Base-by-base conservation (phyloP, 768 basidiomycete species). In the Naganishia vaughanmartiniae region DNA sequence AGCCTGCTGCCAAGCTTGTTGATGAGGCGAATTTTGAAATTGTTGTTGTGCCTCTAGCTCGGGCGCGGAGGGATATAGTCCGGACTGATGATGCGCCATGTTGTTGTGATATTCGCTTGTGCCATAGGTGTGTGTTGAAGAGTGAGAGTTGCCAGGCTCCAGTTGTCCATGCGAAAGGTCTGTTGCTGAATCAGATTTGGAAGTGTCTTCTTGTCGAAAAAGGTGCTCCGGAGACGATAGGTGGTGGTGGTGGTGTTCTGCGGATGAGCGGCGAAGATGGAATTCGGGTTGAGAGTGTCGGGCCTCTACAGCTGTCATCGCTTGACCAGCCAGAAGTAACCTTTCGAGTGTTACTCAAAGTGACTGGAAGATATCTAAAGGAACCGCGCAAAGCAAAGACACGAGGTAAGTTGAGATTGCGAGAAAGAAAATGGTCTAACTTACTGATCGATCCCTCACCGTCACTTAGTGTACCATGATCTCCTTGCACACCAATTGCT, bases 1-100 rank as follows among this genome's bases (percentile, higher is more conserved):
- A 19, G 60, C 60, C 21, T 24, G 36, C 33, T 63, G 60, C 60
- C 60, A 63, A 24, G 60, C 60, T 45, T 63, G 39, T 45, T 63
- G 60, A 45, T 42, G 26, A 7, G 42, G 11, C 36, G 60, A 2
- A n/a, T 63, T 34, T 39, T 58, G 57, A 19, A 36, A 36, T 7
- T 24, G 33, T 26, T 19, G 60, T 26, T 42, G 60, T 28, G 39
- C 24, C n/a, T 46, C 36, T 63, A 6, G 26, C 1, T 63, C n/a
- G 12, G n/a, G 60, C 24, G 21, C 9, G 6, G 24, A 28, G 10
- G 21, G 36, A 17, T 36, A 45, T n/a, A 30, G 30, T 26, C 42
- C n/a, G 36, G 60, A 24, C 12, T 5, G 9, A n/a, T 63, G 60
- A 63, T 45, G 60, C 36, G 36, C 21, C 36, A 19, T 63, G 39